Evolutionary conservation across 179 eudicot genomes (phyloP), one percentile per base, ranked within the genome.

Genomic region (Actinidia polygama): DNA sequence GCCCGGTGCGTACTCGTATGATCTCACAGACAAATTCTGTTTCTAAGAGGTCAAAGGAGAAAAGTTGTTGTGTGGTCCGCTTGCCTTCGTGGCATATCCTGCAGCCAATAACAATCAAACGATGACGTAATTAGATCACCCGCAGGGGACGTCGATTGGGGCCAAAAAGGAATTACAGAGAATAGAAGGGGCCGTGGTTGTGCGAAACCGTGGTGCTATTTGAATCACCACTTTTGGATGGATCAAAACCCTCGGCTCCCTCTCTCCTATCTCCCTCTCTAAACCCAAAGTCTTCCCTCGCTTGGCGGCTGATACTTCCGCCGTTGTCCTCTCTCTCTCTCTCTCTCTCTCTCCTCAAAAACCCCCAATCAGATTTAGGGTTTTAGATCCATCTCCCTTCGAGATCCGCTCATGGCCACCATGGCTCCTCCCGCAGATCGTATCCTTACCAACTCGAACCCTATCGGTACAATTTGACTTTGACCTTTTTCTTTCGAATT

Each of bases 351-450:
- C 40, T 69, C 75, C 63, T 63, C 26, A 3, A 55, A 59, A 49
- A 7, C 10, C 62, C 67, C 50, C 81, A 5, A 46, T 61, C 64
- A n/a, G 49, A 21, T 50, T 80, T 66, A 79, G 85, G 85, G 83
- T 84, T 83, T 86, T 44, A 81, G 83, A 74, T 78, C 36, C 36
- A 30, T 30, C 36, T 30, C 36, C 36, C 36, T 30, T 30, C 77
- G 69, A 40, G 87, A 81, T 86, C 86, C 84, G 72, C 16, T 81
- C 84, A 93, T 93, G 94, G 97, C 97, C 16, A 24, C 93, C 81
- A 91, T 87, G 69, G 90, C 91, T 80, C 85, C 92, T 76, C 84
- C 91, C 12, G 86, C 93, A 57, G 93, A 90, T 87, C 93, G 93
- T 89, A 90, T 90, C 92, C 95, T 92, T 85, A 66, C 69, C 59